phyloP scores from a whole-genome alignment of 2,329 filamentous ascomycete genomes.

The Bisporella sp. region DNA sequence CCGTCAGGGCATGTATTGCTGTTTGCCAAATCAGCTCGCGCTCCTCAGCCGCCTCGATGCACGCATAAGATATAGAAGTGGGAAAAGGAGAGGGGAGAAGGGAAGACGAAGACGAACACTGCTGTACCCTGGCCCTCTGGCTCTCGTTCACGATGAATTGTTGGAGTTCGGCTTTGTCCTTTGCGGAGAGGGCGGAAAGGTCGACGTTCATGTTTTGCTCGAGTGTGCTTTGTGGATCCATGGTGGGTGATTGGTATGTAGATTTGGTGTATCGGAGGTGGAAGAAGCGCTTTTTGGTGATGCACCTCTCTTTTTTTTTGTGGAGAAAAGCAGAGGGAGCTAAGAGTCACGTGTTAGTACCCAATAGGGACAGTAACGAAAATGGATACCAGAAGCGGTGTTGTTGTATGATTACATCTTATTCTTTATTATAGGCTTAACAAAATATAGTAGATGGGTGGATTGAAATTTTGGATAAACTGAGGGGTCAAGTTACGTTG shows the following conservation, averaged over 20 bases:
- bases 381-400: too few relatives aligned
- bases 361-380: too few relatives aligned
- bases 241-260: conserved; percentile 28
- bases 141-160: conserved; percentile 78
- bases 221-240: conserved; percentile 20
- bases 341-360: too few relatives aligned
- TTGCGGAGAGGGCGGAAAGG: conserved; percentile 67
- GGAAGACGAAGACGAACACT: conserved; percentile 32
- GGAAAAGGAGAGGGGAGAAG: not conserved
- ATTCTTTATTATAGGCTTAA: too few relatives aligned
- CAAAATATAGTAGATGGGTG: too few relatives aligned
- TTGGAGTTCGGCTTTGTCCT: conserved; percentile 82
- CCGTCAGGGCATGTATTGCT: conserved; percentile 61
- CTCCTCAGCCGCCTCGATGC: conserved; percentile 35
- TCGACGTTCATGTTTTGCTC: conserved; percentile 42
- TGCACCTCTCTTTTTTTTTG: too few relatives aligned
- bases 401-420: too few relatives aligned
- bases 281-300: too few relatives aligned
- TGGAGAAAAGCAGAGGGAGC: too few relatives aligned
- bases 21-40: conserved; percentile 38
- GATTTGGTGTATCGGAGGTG: too few relatives aligned
- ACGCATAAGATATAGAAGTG: not conserved
- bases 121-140: conserved; percentile 66
- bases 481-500: too few relatives aligned
- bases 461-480: too few relatives aligned